phyloP scores from a whole-genome alignment of 2,329 filamentous ascomycete species.

The Metarhizium anisopliae region DNA sequence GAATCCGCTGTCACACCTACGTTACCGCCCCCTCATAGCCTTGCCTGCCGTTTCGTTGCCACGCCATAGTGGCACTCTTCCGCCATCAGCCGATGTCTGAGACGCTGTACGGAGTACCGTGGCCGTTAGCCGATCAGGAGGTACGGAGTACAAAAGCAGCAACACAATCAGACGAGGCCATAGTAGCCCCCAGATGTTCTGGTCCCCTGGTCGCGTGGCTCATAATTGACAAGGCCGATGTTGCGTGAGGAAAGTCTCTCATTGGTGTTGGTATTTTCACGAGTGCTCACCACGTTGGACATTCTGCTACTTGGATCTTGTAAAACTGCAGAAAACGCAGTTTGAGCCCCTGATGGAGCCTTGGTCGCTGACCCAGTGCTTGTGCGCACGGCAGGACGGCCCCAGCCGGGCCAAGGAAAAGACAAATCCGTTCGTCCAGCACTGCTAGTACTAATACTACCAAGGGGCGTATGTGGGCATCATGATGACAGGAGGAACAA shows the following conservation, averaged over 20 bases:
- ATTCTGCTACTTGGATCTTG: background rate
- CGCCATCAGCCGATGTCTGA: background rate
- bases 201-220: background rate
- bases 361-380: background rate
- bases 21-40: no score
- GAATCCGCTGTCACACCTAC: no score
- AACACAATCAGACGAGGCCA: background rate
- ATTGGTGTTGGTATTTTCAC: no score
- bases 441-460: no score
- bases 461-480: background rate
- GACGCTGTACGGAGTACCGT: no score
- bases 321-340: background rate
- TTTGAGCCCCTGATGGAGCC: background rate
- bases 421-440: background rate
- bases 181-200: no score
- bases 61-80: no score
- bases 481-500: background rate
- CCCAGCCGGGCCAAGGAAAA: background rate
- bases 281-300: background rate
- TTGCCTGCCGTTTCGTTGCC: no score
- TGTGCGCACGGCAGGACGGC: slow-evolving; percentile 1
- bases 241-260: background rate
- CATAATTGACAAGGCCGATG: background rate
- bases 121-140: background rate
- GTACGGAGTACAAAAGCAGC: background rate